Evolutionary conservation across 1,284 basidiomycete species (phyloP), one percentile per base, ranked within the genome.

Genomic region (Leccinum subspadiceum): DNA sequence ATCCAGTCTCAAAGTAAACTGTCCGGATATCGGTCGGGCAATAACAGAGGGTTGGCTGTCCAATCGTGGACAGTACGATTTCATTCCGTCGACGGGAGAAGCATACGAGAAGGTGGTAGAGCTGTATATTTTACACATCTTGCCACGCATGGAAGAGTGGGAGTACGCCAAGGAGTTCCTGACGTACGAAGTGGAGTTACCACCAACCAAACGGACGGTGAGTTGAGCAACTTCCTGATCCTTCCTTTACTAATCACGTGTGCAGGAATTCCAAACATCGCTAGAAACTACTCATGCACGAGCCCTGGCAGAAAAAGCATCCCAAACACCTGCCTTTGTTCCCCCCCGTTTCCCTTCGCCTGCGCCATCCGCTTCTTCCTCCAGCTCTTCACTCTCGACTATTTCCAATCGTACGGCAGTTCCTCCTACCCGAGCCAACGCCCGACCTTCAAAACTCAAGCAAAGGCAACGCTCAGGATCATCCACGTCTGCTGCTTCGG

Each of bases 11-110:
- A 90, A 89, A 67, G 72, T 87, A 2, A 81, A 84, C 37, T 84
- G 81, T 58, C 79, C 84, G 1, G 81, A 82, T 41, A 75, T 84
- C 13, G 89, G 84, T 0, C 76, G 87, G 20, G 76, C 77, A 10
- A 84, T 92, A 59, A 80, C 86, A 37, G 91, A 93, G 68, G 86
- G 90, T 54, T 93, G 90, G 90, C 74, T 93, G 13, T 83, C 86
- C 4, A 74, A 75, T 31, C 75, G 82, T 44, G 76, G 81, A 24
- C 71, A 75, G 37, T 66, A 67, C n/a, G 69, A 76, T 15, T 70
- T 70, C 4, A 64, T 66, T 22, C 59, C 69, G 4, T 65, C 66
- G 2, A 79, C 80, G 6, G 74, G 73, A 8, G 79, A 82, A 54
- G 85, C 83, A 6, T 92, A 93, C 66, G 82, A 83, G 59, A 90